Base-by-base conservation (phyloP, 306 rosid genomes). In the Vachellia collinsii region DNA sequence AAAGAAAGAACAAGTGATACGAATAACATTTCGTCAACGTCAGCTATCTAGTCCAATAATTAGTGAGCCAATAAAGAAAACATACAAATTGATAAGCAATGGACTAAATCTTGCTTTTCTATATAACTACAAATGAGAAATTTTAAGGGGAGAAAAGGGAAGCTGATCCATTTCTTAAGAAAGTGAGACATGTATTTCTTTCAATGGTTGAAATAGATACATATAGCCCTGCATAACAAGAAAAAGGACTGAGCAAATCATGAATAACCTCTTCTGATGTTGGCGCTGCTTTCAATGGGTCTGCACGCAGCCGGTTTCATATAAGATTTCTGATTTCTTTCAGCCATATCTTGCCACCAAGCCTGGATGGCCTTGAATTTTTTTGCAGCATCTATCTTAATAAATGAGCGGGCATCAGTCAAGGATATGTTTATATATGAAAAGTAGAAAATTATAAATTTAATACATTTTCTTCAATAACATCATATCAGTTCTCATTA, bases 311-410 rank as follows among this genome's bases (percentile, higher is more conserved):
- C 79, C 66, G 85, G 85, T 78, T 88, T 84, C 69, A 67, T 61
- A 79, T 78, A 70, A 39, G 58, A 70, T 70, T 78, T 83, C 70
- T 48, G 36, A 85, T 90, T 92, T 84, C 77, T 85, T 72, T 90
- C 94, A 36, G 93, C 88, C 98, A 92, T 94, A 78, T 85, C 89
- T 86, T 80, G 87, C 98, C 98, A 94, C 98, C 97, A 94, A 86
- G 97, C 83, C 80, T 90, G 97, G 86, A 92, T 85, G 70, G 90
- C 93, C 88, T 85, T 94, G 79, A 94, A 94, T 72, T 90, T 94
- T 86, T 81, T 86, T 43, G 87, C 83, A 6, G 90, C 91, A 85
- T 90, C 98, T 92, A 83, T 83, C 73, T 85, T 79, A 20, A 48
- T 44, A 73, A 23, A 85, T 58, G 76, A 87, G 65, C 39, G 51